A percentile compares a stretch with the other conserved stretches of the same genome.
Evolutionary conservation across 306 rosid species (phyloP).

Genomic region (Corylus americana): DNA sequence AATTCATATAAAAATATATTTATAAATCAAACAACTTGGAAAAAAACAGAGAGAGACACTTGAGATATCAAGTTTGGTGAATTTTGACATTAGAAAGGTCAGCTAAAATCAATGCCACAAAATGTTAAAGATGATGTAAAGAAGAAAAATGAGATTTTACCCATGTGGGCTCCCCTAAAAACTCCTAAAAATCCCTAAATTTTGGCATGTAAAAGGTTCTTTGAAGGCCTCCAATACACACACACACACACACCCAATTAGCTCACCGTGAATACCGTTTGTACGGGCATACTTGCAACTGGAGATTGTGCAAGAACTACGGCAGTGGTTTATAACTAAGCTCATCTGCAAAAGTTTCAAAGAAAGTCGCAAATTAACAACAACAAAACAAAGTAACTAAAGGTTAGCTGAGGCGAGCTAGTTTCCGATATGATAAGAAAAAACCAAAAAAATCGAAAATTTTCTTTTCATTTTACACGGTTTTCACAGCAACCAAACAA

Average conservation of each 20-base stretch:
- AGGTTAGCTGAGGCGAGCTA: not conserved
- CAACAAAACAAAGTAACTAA: not conserved
- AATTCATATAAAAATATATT: not conserved
- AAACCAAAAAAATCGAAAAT: not conserved
- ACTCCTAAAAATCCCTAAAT: not conserved
- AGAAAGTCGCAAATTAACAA: not conserved
- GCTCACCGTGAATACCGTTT: constrained; percentile 29
- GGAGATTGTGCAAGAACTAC: constrained; percentile 23
- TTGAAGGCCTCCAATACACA: not conserved
- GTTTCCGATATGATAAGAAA: not conserved
- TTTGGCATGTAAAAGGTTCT: not conserved
- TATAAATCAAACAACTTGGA: not conserved
- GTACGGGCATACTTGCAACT: constrained; percentile 23
- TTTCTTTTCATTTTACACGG: not conserved
- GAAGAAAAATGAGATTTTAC: not conserved
- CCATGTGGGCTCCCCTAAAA: not conserved
- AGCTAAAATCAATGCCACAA: not conserved
- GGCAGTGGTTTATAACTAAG: constrained; percentile 34
- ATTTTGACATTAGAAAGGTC: not conserved
- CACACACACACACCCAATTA: not conserved
- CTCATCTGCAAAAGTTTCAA: constrained; percentile 33
- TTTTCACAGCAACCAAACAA: not conserved
- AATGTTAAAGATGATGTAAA: not conserved
- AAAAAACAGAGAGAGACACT: not conserved
- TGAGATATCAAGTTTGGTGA: not conserved